Conservation (phyloP, 2,329 filamentous ascomycete genomes). For the Ilyonectria destructans region DNA sequence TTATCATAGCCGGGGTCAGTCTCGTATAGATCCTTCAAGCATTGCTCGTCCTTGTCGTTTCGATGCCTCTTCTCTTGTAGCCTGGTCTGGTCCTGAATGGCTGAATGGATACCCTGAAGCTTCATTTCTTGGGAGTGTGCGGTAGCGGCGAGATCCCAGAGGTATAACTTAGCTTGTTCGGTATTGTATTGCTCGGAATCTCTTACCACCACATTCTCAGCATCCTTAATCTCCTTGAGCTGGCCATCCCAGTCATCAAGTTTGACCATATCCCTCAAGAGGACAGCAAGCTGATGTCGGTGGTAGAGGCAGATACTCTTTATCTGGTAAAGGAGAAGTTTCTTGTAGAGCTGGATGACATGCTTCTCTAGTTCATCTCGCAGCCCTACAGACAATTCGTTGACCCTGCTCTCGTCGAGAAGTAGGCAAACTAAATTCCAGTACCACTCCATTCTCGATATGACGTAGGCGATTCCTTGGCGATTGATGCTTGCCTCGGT, state of each 20-base stretch:
- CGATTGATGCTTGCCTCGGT: conserved; percentile 48
- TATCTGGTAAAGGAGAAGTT: conserved; percentile 60
- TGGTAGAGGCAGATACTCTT: conserved; percentile 58
- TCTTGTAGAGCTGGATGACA: conserved; percentile 58
- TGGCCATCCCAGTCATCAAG: conserved; percentile 56
- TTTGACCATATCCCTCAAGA: conserved; percentile 51
- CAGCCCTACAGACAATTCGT: conserved; percentile 34
- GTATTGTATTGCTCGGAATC: conserved; percentile 36
- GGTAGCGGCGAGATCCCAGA: conserved; percentile 10
- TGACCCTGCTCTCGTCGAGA: conserved; percentile 41
- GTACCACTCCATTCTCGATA: conserved; percentile 53
- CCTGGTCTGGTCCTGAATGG: conserved; percentile 29
- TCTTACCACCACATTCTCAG: conserved; percentile 41
- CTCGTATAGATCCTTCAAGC: background rate
- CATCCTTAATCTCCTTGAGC: conserved; percentile 47
- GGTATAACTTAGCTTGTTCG: conserved; percentile 22
- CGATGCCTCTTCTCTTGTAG: conserved; percentile 24
- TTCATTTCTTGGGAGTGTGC: conserved; percentile 10
- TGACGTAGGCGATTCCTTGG: conserved; percentile 48
- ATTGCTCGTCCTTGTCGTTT: conserved; percentile 26
- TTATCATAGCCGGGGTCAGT: background rate
- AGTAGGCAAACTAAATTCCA: conserved; percentile 52
- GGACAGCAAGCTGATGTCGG: conserved; percentile 47
- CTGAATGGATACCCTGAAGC: conserved; percentile 26
- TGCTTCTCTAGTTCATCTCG: conserved; percentile 46